Conservation (phyloP, 2,329 filamentous ascomycete species). For the Neocatenulostroma microsporum region DNA sequence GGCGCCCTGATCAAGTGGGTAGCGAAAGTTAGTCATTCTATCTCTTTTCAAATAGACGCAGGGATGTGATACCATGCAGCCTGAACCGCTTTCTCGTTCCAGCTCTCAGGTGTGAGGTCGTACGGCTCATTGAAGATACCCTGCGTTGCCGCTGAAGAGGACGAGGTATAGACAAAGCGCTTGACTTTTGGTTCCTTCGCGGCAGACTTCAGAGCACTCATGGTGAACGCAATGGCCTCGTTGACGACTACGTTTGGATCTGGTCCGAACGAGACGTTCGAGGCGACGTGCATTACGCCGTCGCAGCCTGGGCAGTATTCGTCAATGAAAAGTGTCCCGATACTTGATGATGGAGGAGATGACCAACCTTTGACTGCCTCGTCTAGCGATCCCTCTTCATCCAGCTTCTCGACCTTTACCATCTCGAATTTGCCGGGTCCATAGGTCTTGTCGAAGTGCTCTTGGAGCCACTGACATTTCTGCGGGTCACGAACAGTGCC, state of each 20-base stretch:
- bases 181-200: constrained; percentile 32
- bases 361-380: constrained; percentile 20
- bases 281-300: constrained; percentile 42
- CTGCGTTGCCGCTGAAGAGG: constrained; percentile 27
- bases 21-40: no score
- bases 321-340: background rate
- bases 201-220: constrained; percentile 33
- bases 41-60: no score
- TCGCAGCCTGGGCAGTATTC: constrained; percentile 30
- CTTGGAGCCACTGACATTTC: constrained; percentile 11
- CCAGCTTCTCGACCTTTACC: constrained; percentile 31
- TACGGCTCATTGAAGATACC: constrained; percentile 25
- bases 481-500: constrained; percentile 2
- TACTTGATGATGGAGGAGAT: background rate
- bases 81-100: constrained; percentile 29
- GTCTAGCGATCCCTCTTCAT: constrained; percentile 32
- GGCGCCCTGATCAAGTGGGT: no score
- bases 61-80: no score
- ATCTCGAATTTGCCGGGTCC: constrained; percentile 30
- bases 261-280: constrained; percentile 32
- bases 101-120: constrained; percentile 26
- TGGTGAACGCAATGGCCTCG: constrained; percentile 29
- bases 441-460: constrained; percentile 13
- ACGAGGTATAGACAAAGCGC: constrained; percentile 37
- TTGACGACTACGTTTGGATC: constrained; percentile 40